These are phyloP conservation scores for Amanita rubescens DNA, from an alignment of 768 basidiomycete species.

Conservation along the genomic window DNA sequence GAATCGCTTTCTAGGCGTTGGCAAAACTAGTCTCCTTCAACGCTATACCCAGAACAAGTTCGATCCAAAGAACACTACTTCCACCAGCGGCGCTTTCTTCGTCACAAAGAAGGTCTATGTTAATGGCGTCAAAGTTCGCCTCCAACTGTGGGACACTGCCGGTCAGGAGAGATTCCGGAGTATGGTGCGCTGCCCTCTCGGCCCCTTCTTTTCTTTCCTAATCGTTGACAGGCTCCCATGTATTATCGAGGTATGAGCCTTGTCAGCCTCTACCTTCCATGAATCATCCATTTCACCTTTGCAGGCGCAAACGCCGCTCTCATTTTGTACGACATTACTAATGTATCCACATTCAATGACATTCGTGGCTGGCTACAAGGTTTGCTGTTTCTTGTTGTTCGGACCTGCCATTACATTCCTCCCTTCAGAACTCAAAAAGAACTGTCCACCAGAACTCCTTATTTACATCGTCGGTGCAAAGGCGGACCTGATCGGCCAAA, in stretches of 20 bases:
- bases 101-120: slow-evolving; percentile 88
- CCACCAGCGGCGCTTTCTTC: slow-evolving; percentile 90
- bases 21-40: slow-evolving; percentile 87
- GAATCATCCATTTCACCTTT: slow-evolving; percentile 12
- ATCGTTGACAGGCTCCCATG: slow-evolving; percentile 69
- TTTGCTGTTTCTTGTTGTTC: slow-evolving; percentile 24
- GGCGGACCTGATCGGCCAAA: slow-evolving; percentile 65
- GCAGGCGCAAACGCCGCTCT: slow-evolving; percentile 88
- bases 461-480: slow-evolving; percentile 96
- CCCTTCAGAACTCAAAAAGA: slow-evolving; percentile 76
- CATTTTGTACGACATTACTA: slow-evolving; percentile 93
- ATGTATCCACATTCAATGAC: slow-evolving; percentile 81
- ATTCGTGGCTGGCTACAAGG: slow-evolving; percentile 90
- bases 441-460: slow-evolving; percentile 79
- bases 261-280: neutral
- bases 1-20: slow-evolving; percentile 52
- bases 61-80: slow-evolving; percentile 80
- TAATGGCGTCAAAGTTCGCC: slow-evolving; percentile 77
- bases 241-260: slow-evolving; percentile 66
- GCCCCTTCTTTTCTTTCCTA: slow-evolving; percentile 6
- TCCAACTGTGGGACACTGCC: slow-evolving; percentile 91
- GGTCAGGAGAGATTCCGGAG: slow-evolving; percentile 90
- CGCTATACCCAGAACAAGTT: slow-evolving; percentile 90
- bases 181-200: slow-evolving; percentile 50
- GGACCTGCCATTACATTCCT: slow-evolving; percentile 11